phyloP scores from a whole-genome alignment of 164 flowering plant species.

The Aristolochia contorta region DNA sequence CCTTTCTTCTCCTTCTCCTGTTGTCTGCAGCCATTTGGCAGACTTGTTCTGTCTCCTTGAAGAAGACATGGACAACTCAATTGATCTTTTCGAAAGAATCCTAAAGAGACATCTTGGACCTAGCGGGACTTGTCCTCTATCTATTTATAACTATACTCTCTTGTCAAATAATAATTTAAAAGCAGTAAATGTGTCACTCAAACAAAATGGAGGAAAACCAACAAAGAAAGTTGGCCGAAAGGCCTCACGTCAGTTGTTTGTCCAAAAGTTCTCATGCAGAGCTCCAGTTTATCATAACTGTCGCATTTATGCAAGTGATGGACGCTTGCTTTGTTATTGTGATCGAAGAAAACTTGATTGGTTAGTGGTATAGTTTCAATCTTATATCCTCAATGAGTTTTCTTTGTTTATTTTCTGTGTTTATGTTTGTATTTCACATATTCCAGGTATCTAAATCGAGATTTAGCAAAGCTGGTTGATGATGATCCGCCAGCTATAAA shows the following conservation, averaged over 20 bases:
- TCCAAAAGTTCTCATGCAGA: slow-evolving; percentile 93
- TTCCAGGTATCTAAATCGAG: slow-evolving; percentile 67
- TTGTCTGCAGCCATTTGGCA: slow-evolving; percentile 58
- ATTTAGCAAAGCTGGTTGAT: slow-evolving; percentile 80
- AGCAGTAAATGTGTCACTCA: slow-evolving; percentile 22
- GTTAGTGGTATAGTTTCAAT: slow-evolving; percentile 28
- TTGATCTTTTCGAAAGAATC: slow-evolving; percentile 30
- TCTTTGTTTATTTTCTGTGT: background rate
- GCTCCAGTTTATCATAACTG: slow-evolving; percentile 97
- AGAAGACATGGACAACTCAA: slow-evolving; percentile 18
- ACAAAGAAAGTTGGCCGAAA: slow-evolving; percentile 39
- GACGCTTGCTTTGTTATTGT: slow-evolving; percentile 89
- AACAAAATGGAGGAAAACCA: slow-evolving; percentile 39
- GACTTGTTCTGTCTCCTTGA: slow-evolving; percentile 37
- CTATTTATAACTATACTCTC: slow-evolving; percentile 54
- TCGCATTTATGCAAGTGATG: slow-evolving; percentile 93
- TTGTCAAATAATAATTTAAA: slow-evolving; percentile 39
- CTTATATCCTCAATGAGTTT: background rate
- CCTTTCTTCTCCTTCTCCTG: slow-evolving; percentile 54
- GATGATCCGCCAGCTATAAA: slow-evolving; percentile 80
- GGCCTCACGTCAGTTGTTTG: slow-evolving; percentile 73
- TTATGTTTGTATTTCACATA: slow-evolving; percentile 1
- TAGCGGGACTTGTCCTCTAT: slow-evolving; percentile 59
- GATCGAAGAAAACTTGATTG: slow-evolving; percentile 93
- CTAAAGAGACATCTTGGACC: slow-evolving; percentile 51